Base-by-base conservation (phyloP, 129 eudicot genomes). In the Solidago caesia region DNA sequence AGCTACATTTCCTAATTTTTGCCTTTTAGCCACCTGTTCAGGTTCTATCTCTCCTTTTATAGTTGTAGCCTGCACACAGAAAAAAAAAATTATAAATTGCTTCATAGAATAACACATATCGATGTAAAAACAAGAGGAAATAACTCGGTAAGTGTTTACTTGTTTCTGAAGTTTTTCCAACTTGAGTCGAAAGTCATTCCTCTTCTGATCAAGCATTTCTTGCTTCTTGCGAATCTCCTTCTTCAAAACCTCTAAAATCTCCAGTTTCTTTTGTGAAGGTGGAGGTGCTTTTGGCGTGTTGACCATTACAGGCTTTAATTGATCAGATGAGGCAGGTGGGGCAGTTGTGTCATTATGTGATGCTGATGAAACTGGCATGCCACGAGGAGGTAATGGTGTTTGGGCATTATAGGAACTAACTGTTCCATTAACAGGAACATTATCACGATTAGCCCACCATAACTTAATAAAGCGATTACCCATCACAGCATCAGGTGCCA, bases 401-500 rank as follows among this genome's bases (percentile, higher is more conserved):
- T 8, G 80, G 29, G 61, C 72, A 77, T 45, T 70, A 76, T 58
- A 75, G 57, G 80, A 76, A n/a, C 81, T 86, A 79, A 75, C 72
- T 42, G 80, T 74, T 64, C 86, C 89, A 63, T 87, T 86, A 75
- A 81, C 87, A 33, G 86, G 83, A 71, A 91, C 61, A 48, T 82
- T 94, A 84, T 94, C 96, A 46, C 97, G 89, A 78, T 94, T 88
- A 74, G 99, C 99, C 99, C 99, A 94, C 87, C 85, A 94, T 74
- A 94, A 73, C 81, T 84, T 94, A 55, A 94, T 91, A 77, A 94
- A 94, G 14, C 97, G 85, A 75, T 91, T 94, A 11, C 97, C 99
- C 96, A 94, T 91, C 63, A 94, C 97, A 67, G 99, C 99, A 81
- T 94, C 99, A 77, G 99, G 99, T 78, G 99, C 96, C 76, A 68